Percentiles rank a stretch among this genome's conserved stretches.
Evolutionary conservation across 305 asterid species (phyloP).

Genomic region (Solanum hybrid): DNA sequence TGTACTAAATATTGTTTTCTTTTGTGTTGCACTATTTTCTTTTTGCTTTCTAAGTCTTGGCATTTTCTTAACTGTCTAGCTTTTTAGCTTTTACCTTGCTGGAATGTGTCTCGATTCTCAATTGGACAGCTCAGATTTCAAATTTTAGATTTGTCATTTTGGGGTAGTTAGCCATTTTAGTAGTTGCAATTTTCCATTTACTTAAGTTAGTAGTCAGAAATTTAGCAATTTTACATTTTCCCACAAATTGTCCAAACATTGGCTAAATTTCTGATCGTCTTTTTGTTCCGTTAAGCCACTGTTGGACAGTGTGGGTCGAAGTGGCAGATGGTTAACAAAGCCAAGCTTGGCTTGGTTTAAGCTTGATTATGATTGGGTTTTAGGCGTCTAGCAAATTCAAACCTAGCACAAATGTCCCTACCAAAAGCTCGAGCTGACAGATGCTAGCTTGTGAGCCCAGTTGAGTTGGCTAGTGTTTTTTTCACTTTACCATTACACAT

Average conservation of each 20-base stretch:
- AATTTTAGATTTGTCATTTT: not conserved
- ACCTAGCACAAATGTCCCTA: not conserved
- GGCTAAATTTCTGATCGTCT: not conserved
- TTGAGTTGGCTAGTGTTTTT: not conserved
- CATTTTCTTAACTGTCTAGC: not conserved
- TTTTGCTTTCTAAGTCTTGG: not conserved
- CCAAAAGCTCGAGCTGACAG: not conserved
- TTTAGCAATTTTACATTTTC: not conserved
- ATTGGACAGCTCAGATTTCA: not conserved
- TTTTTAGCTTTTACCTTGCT: not conserved
- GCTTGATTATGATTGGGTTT: not conserved
- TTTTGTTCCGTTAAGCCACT: not conserved
- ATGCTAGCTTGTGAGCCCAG: not conserved
- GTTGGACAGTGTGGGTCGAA: not conserved
- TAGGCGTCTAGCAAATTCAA: not conserved
- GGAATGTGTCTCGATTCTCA: not conserved
- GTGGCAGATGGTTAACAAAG: not conserved
- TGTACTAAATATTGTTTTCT: not conserved
- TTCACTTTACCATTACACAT: not conserved
- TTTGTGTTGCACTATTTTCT: not conserved
- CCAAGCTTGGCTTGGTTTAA: not conserved
- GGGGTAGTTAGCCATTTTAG: not conserved
- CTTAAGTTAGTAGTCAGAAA: not conserved
- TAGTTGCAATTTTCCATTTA: not conserved
- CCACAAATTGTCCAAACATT: not conserved